A percentile compares a stretch with the other conserved stretches of the same genome.
phyloP scores from a whole-genome alignment of 345 rosid genomes.

The Brassica rapa region DNA sequence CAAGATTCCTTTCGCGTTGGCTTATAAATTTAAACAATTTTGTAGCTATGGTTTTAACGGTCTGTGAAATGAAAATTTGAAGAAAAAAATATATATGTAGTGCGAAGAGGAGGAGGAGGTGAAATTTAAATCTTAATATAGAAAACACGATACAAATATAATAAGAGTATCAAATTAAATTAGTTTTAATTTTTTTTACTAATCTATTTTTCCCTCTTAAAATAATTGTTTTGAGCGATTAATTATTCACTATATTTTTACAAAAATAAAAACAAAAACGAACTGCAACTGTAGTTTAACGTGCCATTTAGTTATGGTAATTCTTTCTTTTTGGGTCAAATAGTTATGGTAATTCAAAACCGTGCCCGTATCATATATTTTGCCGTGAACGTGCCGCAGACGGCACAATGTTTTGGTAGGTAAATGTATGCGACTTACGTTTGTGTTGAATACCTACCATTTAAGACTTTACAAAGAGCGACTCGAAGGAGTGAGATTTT shows the following conservation, averaged over 20 bases:
- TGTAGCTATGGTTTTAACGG: no score
- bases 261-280: background rate
- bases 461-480: background rate
- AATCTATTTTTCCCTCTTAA: background rate
- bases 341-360: background rate
- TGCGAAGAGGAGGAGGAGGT: no score
- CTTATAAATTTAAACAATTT: no score
- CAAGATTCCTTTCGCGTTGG: no score
- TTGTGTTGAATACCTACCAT: background rate
- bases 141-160: background rate
- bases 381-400: slow-evolving; percentile 8
- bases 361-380: background rate
- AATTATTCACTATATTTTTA: background rate
- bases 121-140: no score
- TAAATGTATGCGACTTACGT: background rate
- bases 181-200: background rate
- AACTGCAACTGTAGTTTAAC: background rate
- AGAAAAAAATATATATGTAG: no score
- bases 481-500: background rate
- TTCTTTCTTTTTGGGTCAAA: no score
- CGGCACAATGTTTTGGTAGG: background rate
- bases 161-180: background rate
- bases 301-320: background rate
- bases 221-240: background rate
- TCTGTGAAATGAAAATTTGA: no score